Percentiles rank a stretch among this genome's conserved stretches.
Evolutionary conservation across 2,329 filamentous ascomycete genomes (phyloP).

Genomic region (Cladophialophora bantiana): DNA sequence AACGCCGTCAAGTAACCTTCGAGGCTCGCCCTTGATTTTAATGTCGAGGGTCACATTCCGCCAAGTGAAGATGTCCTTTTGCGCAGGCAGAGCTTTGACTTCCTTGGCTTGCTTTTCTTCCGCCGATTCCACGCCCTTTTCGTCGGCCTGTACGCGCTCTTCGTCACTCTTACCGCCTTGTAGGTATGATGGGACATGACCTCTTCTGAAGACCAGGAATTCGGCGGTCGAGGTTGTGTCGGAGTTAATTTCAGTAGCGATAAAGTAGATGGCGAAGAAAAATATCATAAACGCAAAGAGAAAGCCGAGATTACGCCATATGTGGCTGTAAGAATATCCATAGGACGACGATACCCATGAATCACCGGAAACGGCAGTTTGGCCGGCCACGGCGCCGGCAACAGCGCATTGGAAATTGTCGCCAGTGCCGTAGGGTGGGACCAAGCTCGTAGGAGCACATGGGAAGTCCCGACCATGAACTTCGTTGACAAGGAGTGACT

Average conservation of each 20-base stretch:
- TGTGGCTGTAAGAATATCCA: slow-evolving; percentile 64
- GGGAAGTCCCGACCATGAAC: slow-evolving; percentile 45
- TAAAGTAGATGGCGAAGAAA: slow-evolving; percentile 69
- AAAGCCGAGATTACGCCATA: slow-evolving; percentile 75
- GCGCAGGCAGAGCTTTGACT: slow-evolving; percentile 44
- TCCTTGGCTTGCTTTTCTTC: slow-evolving; percentile 53
- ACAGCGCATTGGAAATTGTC: slow-evolving; percentile 69
- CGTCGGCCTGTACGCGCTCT: slow-evolving; percentile 35
- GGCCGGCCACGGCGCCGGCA: slow-evolving; percentile 63
- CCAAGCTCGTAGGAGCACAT: slow-evolving; percentile 44
- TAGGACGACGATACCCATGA: slow-evolving; percentile 65
- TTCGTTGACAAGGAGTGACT: slow-evolving; percentile 50
- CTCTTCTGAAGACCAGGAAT: slow-evolving; percentile 75
- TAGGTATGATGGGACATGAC: slow-evolving; percentile 62
- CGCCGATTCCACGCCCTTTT: slow-evolving; percentile 39
- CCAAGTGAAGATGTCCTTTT: slow-evolving; percentile 58
- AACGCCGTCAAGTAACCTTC: slow-evolving; percentile 63
- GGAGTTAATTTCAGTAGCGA: slow-evolving; percentile 66
- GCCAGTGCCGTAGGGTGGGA: slow-evolving; percentile 76
- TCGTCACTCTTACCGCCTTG: slow-evolving; percentile 37
- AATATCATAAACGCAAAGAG: slow-evolving; percentile 69
- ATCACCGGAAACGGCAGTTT: slow-evolving; percentile 65
- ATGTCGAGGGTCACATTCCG: slow-evolving; percentile 63
- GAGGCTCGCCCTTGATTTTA: slow-evolving; percentile 63
- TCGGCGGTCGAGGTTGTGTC: slow-evolving; percentile 79